A percentile compares a stretch with the other conserved stretches of the same genome.
Conservation (phyloP, 2,329 filamentous ascomycete genomes). For the Tolypocladium guangdongense region DNA sequence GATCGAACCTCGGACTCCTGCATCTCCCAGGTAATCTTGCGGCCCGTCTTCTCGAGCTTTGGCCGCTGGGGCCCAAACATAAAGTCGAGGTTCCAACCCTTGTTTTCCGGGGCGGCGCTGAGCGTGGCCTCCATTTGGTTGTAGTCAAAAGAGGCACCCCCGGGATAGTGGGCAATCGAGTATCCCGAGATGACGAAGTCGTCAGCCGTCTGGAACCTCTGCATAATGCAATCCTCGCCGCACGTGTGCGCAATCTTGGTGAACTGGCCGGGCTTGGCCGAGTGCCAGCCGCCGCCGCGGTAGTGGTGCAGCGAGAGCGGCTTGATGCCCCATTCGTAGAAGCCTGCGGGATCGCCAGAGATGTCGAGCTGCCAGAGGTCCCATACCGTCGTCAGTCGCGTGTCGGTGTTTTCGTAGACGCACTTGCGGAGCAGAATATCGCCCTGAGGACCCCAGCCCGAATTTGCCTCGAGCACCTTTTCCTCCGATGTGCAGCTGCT, state of each 20-base stretch:
- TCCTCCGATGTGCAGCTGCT: conserved; percentile 34
- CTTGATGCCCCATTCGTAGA: conserved; percentile 51
- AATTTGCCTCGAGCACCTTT: conserved; percentile 43
- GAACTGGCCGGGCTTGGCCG: conserved; percentile 42
- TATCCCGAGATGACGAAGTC: conserved; percentile 48
- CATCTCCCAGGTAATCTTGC: conserved; percentile 43
- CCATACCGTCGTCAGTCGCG: conserved; percentile 43
- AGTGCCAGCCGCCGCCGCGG: conserved; percentile 48
- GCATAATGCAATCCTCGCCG: conserved; percentile 48
- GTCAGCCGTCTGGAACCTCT: conserved; percentile 44
- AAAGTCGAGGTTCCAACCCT: conserved; percentile 40
- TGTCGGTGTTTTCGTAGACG: conserved; percentile 51
- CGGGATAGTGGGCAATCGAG: conserved; percentile 46
- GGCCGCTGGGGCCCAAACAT: conserved; percentile 38
- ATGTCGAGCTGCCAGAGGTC: conserved; percentile 53
- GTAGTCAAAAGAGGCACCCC: conserved; percentile 37
- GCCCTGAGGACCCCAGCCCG: conserved; percentile 48
- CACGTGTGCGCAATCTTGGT: conserved; percentile 47
- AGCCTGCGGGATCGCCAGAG: conserved; percentile 48
- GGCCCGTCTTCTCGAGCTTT: conserved; percentile 34
- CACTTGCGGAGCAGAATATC: conserved; percentile 53
- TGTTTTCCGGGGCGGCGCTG: conserved; percentile 34
- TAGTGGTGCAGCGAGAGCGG: conserved; percentile 55
- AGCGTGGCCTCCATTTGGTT: conserved; percentile 43
- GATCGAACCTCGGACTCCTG: conserved; percentile 34